A percentile compares a stretch with the other conserved stretches of the same genome.
Evolutionary conservation across 2,329 filamentous ascomycete species (phyloP).

Genomic region (Cryoendolithus antarcticus): DNA sequence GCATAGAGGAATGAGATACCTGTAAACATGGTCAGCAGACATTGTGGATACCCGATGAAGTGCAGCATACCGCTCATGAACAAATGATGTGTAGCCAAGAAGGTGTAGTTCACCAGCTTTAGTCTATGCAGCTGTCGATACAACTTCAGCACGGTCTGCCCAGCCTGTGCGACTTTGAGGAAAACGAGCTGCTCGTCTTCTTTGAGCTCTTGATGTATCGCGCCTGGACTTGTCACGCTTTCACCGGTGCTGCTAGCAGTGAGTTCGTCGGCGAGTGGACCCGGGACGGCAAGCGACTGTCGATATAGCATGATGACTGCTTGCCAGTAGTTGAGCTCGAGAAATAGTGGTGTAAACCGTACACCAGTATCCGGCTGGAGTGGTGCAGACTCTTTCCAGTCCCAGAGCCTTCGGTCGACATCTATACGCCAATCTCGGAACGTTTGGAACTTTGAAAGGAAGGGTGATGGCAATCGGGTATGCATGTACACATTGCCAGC

Average conservation of each 20-base stretch:
- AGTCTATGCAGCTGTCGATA: conserved; percentile 82
- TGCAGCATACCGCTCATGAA: conserved; percentile 80
- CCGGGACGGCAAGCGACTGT: conserved; percentile 67
- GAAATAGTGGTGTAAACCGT: conserved; percentile 74
- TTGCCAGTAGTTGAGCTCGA: conserved; percentile 96
- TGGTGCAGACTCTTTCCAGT: conserved; percentile 79
- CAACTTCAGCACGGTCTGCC: conserved; percentile 79
- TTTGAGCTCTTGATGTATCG: conserved; percentile 48
- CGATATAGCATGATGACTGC: conserved; percentile 91
- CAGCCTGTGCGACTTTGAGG: conserved; percentile 86
- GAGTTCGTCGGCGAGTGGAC: conserved; percentile 70
- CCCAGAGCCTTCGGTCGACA: conserved; percentile 67
- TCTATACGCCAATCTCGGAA: conserved; percentile 83
- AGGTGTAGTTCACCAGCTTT: conserved; percentile 89
- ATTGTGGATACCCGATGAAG: no score
- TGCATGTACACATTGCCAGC: conserved; percentile 61
- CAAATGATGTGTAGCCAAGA: conserved; percentile 85
- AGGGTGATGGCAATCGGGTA: conserved; percentile 69
- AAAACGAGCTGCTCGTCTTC: conserved; percentile 88
- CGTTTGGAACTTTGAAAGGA: conserved; percentile 68
- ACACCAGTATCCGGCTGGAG: conserved; percentile 71
- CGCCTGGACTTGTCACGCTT: conserved; percentile 43
- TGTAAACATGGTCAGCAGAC: conserved; percentile 18
- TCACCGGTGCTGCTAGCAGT: conserved; percentile 37
- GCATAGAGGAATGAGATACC: conserved; percentile 88